Base-by-base conservation (phyloP, 1,139 yeast species). In the Scheffersomyces parashehatae region DNA sequence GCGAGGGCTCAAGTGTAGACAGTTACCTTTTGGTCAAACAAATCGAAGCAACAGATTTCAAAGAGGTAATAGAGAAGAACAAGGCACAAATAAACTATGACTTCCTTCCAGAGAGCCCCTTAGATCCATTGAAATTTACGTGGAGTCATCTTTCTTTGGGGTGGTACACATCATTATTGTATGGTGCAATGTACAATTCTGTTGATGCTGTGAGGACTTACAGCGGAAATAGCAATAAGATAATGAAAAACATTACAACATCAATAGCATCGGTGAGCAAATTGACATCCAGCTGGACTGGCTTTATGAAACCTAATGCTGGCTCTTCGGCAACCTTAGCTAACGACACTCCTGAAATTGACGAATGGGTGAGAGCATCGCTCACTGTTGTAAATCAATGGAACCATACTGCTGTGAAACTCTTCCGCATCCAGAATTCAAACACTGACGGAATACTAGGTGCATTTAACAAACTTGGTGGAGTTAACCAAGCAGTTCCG, bases 101-200 rank as follows among this genome's bases (percentile, higher is more conserved):
- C 43, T 64, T 67, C 40, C 52, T 67, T 26, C 75, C 77, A 0
- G 54, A 55, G 2, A 59, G 70, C 0, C 68, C 68, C 2, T 70
- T 81, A 42, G 79, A 79, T 42, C 75, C 76, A 3, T 67, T 85
- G 48, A 67, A 61, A 42, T 83, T 87, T 50, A 61, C 65, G 10
- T 86, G 96, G 93, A 77, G 79, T 37, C 68, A 69, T 36, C 55
- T 76, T 7, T 81, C 93, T 0, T 68, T 87, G 32, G 90, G 91
- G 0, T 89, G 96, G 96, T 84, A 88, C 58, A 73, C 78, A 37
- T 78, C 87, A 11, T 67, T 86, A 12, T 58, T 88, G 29, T 88
- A 90, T 83, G 81, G 85, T 1, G 71, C 75, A 41, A 75, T 88
- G 0, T 88, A 79, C 57, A 75, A 77, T 40, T 64, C 74, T 20